A percentile compares a stretch with the other conserved stretches of the same genome.
Conservation (phyloP, 2,329 filamentous ascomycete species). For the Colletotrichum tamarilloi region DNA sequence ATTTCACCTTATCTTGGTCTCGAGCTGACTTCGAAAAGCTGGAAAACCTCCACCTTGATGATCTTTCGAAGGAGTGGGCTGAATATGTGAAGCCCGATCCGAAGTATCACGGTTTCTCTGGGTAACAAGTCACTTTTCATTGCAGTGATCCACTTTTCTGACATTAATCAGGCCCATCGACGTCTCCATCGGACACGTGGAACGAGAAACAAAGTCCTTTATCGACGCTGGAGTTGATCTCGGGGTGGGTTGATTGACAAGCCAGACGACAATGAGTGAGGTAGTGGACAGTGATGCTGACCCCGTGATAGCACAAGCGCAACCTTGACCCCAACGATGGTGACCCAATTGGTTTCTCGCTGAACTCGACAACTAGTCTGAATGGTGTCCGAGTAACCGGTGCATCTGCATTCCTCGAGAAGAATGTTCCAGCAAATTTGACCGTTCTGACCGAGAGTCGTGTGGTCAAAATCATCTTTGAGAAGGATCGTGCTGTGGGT, state of each 20-base stretch:
- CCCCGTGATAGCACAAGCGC: not conserved
- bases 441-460: constrained; percentile 88
- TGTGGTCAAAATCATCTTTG: constrained; percentile 83
- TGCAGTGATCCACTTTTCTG: not conserved
- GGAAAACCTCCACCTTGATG: constrained; percentile 19
- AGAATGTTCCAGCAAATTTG: constrained; percentile 67
- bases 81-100: constrained; percentile 17
- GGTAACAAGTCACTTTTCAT: not conserved
- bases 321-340: constrained; percentile 24
- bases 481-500: constrained; percentile 75
- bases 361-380: constrained; percentile 6
- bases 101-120: constrained; percentile 9
- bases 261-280: not conserved
- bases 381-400: constrained; percentile 16
- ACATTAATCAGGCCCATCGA: constrained; percentile 2
- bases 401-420: constrained; percentile 21
- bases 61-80: constrained; percentile 5
- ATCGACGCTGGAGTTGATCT: constrained; percentile 20
- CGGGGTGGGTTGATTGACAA: not conserved
- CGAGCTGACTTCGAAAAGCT: not conserved
- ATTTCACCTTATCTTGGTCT: no score
- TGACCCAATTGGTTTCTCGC: constrained; percentile 14
- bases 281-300: not conserved
- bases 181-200: constrained; percentile 18
- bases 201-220: constrained; percentile 21